phyloP scores from a whole-genome alignment of 1,139 yeast species.

The Zhuliangozyma parablackwelliae region DNA sequence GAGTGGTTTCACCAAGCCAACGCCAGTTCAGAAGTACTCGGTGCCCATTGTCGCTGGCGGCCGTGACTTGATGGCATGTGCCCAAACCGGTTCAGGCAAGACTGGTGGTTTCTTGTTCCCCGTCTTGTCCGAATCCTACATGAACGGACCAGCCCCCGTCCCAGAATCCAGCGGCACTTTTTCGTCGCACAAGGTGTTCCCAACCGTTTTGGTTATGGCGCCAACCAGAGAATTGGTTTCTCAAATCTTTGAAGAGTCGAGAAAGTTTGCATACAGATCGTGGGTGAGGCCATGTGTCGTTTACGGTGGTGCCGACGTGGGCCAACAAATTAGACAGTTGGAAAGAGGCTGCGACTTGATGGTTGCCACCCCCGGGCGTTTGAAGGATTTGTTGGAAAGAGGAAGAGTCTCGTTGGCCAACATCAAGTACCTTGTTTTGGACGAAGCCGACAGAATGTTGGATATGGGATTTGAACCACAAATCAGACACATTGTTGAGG shows the following conservation, averaged over 20 bases:
- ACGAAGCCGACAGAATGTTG: constrained; percentile 99
- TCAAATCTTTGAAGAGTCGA: constrained; percentile 93
- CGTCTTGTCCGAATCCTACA: constrained; percentile 85
- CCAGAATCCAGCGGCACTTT: constrained; percentile 56
- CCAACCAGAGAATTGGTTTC: constrained; percentile 99
- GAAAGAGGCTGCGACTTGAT: constrained; percentile 92
- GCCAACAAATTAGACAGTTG: constrained; percentile 80
- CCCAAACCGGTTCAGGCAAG: constrained; percentile 99
- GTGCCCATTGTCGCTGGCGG: constrained; percentile 94
- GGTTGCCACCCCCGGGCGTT: constrained; percentile 99
- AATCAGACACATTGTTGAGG: constrained; percentile 96
- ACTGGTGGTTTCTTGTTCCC: constrained; percentile 99
- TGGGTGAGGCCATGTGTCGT: constrained; percentile 98
- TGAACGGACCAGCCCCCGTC: constrained; percentile 76
- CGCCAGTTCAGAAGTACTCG: constrained; percentile 98
- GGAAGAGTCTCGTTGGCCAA: constrained; percentile 86
- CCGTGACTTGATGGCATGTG: constrained; percentile 99
- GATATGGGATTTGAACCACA: constrained; percentile 99
- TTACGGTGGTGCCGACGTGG: constrained; percentile 97
- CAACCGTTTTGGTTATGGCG: constrained; percentile 92
- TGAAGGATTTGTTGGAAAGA: constrained; percentile 91
- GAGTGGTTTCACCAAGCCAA: constrained; percentile 91
- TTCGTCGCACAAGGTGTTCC: constrained; percentile 74
- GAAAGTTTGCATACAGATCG: constrained; percentile 94
- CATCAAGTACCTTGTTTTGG: constrained; percentile 90